Conservation (phyloP, 2,329 filamentous ascomycete genomes). For the Trichoderma guizhouense region DNA sequence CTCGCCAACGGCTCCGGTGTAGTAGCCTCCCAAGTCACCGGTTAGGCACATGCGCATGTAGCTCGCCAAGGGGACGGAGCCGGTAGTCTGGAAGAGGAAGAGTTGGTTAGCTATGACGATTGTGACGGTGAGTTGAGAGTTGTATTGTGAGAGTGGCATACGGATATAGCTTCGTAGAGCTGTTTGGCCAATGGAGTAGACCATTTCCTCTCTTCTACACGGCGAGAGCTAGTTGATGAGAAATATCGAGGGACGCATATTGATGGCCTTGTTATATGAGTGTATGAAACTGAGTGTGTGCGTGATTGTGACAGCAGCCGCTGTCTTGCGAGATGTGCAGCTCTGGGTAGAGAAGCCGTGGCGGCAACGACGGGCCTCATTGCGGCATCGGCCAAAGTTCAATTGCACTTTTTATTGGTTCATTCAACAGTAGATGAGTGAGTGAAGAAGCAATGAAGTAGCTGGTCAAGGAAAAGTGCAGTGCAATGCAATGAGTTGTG, state of each 20-base stretch:
- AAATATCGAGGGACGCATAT: conserved; percentile 25
- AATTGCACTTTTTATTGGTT: background rate
- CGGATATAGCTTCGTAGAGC: conserved; percentile 80
- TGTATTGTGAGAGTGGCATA: conserved; percentile 43
- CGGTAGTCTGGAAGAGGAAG: conserved; percentile 56
- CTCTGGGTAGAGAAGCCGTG: background rate
- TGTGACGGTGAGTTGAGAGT: background rate
- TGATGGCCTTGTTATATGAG: background rate
- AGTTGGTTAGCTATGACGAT: background rate
- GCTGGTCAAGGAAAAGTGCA: background rate
- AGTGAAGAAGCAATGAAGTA: background rate
- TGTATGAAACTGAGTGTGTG: background rate
- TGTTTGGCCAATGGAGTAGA: conserved; percentile 89
- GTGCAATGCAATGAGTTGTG: background rate
- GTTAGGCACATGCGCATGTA: conserved; percentile 99
- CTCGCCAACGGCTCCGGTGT: conserved; percentile 68
- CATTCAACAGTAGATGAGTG: background rate
- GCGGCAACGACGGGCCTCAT: conserved; percentile 10
- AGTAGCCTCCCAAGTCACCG: conserved; percentile 86
- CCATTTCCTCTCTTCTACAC: conserved; percentile 61
- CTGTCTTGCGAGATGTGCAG: background rate
- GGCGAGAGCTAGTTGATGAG: conserved; percentile 25
- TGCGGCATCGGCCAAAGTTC: background rate
- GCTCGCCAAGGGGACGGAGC: conserved; percentile 84
- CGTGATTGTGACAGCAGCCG: background rate